Conservation (phyloP, 352 stramenopile genomes). For the Pythium pyrilobum region DNA sequence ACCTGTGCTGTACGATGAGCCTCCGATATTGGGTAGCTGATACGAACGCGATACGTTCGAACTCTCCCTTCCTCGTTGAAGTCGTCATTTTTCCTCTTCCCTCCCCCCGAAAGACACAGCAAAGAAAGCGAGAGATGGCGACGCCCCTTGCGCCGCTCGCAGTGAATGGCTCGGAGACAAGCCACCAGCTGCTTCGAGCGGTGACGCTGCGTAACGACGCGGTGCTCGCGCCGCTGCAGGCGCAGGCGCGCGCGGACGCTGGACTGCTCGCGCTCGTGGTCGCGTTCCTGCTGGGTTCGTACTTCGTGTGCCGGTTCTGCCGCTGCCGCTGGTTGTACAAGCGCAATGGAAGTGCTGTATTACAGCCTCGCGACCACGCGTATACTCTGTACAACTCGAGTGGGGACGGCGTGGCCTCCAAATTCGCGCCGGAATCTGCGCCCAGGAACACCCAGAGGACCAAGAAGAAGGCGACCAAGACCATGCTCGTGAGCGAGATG, state of each 20-base stretch:
- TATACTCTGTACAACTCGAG: conserved; percentile 13
- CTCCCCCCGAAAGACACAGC: neutral
- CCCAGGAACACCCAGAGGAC: neutral
- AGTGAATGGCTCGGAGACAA: neutral
- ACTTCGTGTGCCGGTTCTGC: conserved; percentile 49
- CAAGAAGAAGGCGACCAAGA: neutral
- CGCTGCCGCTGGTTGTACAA: conserved; percentile 25
- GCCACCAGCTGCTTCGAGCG: neutral
- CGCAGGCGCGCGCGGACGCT: conserved; percentile 29
- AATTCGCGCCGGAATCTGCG: neutral
- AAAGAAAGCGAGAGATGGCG: neutral
- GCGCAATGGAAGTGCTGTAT: neutral
- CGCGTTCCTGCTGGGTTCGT: conserved; percentile 43
- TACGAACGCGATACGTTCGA: conserved; percentile 13
- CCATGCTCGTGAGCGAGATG: conserved; percentile 50
- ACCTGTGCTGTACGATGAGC: no score
- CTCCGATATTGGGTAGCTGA: neutral
- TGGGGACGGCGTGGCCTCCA: neutral
- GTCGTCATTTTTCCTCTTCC: conserved; percentile 1
- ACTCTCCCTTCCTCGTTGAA: conserved; percentile 7
- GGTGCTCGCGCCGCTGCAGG: conserved; percentile 4
- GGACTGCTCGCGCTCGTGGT: conserved; percentile 35
- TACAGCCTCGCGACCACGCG: neutral
- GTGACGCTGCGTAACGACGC: neutral
- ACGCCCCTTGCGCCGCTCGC: neutral